Base-by-base conservation (phyloP, 2,329 filamentous ascomycete genomes). In the Torrubiella hemipterigena region DNA sequence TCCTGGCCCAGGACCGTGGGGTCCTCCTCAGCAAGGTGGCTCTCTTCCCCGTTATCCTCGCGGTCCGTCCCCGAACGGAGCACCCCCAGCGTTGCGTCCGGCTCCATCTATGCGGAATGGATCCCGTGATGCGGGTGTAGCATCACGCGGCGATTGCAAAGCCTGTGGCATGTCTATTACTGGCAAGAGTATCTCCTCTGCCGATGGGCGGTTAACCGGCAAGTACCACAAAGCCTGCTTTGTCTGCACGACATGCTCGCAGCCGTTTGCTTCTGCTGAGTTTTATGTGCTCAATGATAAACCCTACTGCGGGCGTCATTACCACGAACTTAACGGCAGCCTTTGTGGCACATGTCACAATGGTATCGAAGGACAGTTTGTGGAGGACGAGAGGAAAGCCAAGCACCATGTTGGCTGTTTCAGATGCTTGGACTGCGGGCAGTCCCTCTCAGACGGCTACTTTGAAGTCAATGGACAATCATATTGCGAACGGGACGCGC, bases 201-300 rank as follows among this genome's bases (percentile, higher is more conserved):
- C 86, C 1, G 91, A 95, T 45, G 91, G 91, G 12, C 78, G 87
- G 16, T 65, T 98, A 16, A 93, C 84, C 1, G 91, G 91, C 8
- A 79, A 86, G 40, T 98, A 94, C 54, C 91, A 98, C 65, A 93
- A 93, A 54, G 72, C 80, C 5, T 98, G 89, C 54, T 96, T 98
- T 50, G 82, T 89, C 9, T 98, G 91, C 65, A 73, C 75, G 5
- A 86, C 81, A 2, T 98, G 91, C 60, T 64, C 66, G 9, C 69
- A 77, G 32, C 79, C 86, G 1, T 98, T 96, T 49, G 65, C 77
- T 14, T 93, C 86, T 0, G 73, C 84, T 2, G 86, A 91, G 36
- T 96, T 96, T 46, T 98, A 98, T 51, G 87, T 98, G 9, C 72
- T 86, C 37, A 61, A 81, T 41, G 85, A 98, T 56, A 69, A 75